Conservation (phyloP, 345 rosid genomes). For the Gossypium arboreum region DNA sequence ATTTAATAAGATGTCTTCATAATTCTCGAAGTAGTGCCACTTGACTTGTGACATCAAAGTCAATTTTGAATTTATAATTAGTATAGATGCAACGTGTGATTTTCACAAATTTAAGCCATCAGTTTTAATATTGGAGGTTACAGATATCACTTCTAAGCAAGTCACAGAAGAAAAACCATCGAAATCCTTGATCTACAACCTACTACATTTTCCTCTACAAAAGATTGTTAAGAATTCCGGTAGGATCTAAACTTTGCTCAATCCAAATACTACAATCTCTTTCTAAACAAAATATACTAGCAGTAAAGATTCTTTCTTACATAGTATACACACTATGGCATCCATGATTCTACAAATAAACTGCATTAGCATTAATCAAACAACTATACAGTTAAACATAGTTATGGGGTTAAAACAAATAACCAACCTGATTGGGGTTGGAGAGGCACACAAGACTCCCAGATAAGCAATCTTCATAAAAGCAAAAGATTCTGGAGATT, state of each 20-base stretch:
- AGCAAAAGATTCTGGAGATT: background rate
- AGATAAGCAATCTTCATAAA: background rate
- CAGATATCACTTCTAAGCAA: background rate
- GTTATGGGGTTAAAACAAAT: background rate
- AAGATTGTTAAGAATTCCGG: background rate
- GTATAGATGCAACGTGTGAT: background rate
- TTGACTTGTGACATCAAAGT: background rate
- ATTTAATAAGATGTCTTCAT: background rate
- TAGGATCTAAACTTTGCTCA: background rate
- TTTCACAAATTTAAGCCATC: background rate
- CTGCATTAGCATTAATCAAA: background rate
- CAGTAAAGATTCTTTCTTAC: background rate
- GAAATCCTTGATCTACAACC: background rate
- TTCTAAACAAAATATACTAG: background rate
- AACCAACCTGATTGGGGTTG: constrained; percentile 4
- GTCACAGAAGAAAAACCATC: background rate
- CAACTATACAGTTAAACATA: background rate
- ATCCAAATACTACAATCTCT: constrained; percentile 7
- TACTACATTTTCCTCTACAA: background rate
- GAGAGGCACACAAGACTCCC: constrained; percentile 10
- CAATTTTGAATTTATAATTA: background rate
- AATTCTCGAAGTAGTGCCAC: background rate
- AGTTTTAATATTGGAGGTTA: background rate
- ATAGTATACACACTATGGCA: background rate
- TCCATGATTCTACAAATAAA: background rate